These are phyloP conservation scores for Globisporangium iwayamae DNA, from an alignment of 352 stramenopile genomes.

Conservation along the genomic window DNA sequence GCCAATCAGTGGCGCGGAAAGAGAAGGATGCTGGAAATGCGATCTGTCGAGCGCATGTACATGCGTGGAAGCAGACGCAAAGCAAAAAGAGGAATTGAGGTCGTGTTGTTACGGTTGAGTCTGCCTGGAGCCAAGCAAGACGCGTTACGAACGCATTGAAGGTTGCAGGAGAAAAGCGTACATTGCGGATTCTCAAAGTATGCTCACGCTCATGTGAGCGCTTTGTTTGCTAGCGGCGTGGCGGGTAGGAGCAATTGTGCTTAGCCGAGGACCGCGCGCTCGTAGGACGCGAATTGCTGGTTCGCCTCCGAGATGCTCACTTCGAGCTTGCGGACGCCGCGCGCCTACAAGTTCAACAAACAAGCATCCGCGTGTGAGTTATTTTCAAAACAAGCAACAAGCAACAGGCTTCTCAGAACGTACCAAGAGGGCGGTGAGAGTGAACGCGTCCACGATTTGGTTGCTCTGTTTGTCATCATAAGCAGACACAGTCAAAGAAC, in stretches of 20 bases:
- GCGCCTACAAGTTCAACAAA: constrained; percentile 33
- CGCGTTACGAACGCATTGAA: not conserved
- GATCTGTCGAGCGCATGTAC: not conserved
- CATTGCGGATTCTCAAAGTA: no score
- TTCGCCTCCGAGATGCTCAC: constrained; percentile 92
- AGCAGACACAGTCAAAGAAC: not conserved
- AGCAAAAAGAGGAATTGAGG: not conserved
- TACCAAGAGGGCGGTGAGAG: constrained; percentile 67
- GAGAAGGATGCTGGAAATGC: not conserved
- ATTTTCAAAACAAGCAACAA: not conserved
- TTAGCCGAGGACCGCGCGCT: constrained; percentile 63
- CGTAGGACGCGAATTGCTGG: constrained; percentile 87
- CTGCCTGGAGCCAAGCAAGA: not conserved
- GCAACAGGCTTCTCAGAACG: constrained; percentile 5
- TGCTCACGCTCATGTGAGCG: no score
- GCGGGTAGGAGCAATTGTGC: not conserved
- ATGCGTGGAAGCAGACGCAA: not conserved
- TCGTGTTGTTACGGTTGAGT: constrained; percentile 1
- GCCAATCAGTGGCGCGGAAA: no score
- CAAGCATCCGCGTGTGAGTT: not conserved
- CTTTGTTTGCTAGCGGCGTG: not conserved
- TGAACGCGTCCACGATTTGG: constrained; percentile 84
- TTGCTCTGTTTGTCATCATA: constrained; percentile 54
- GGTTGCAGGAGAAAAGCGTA: not conserved
- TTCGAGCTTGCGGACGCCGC: constrained; percentile 87